These are phyloP conservation scores for Metschnikowia corniflorae DNA, from an alignment of 805 yeast species.

Conservation along the genomic window DNA sequence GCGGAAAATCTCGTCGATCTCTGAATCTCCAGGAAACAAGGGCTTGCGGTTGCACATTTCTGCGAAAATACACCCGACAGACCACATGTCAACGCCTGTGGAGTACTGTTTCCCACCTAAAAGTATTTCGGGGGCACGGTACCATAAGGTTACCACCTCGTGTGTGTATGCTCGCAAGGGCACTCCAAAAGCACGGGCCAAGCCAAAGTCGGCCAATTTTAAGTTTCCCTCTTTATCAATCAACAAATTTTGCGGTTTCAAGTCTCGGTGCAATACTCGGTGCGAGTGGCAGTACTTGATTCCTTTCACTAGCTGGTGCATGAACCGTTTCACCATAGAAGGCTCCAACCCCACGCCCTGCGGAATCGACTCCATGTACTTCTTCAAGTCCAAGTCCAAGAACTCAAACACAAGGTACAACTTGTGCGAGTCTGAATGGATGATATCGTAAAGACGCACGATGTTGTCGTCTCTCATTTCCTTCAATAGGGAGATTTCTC, in stretches of 20 bases:
- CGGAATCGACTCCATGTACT: slow-evolving; percentile 94
- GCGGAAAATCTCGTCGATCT: slow-evolving; percentile 93
- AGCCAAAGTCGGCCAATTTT: slow-evolving; percentile 68
- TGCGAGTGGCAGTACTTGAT: slow-evolving; percentile 92
- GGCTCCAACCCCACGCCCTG: slow-evolving; percentile 87
- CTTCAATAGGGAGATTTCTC: slow-evolving; percentile 91
- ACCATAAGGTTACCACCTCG: slow-evolving; percentile 98
- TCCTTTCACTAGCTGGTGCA: slow-evolving; percentile 89
- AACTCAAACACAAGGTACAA: slow-evolving; percentile 90
- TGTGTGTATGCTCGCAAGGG: slow-evolving; percentile 96
- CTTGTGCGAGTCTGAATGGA: slow-evolving; percentile 91
- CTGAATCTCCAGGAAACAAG: slow-evolving; percentile 94
- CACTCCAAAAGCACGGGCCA: slow-evolving; percentile 96
- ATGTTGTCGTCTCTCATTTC: slow-evolving; percentile 93
- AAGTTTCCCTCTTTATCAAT: slow-evolving; percentile 94
- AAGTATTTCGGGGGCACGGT: slow-evolving; percentile 92
- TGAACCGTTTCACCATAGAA: slow-evolving; percentile 86
- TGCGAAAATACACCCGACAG: slow-evolving; percentile 95
- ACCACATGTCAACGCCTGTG: slow-evolving; percentile 99
- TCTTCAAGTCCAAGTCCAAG: slow-evolving; percentile 89
- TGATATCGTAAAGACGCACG: slow-evolving; percentile 87
- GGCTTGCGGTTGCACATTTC: slow-evolving; percentile 97
- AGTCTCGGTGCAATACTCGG: slow-evolving; percentile 89
- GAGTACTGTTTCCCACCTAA: slow-evolving; percentile 96
- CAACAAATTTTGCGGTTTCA: slow-evolving; percentile 93